Base-by-base conservation (phyloP, 2,329 filamentous ascomycete genomes). In the Fusarium agapanthi region DNA sequence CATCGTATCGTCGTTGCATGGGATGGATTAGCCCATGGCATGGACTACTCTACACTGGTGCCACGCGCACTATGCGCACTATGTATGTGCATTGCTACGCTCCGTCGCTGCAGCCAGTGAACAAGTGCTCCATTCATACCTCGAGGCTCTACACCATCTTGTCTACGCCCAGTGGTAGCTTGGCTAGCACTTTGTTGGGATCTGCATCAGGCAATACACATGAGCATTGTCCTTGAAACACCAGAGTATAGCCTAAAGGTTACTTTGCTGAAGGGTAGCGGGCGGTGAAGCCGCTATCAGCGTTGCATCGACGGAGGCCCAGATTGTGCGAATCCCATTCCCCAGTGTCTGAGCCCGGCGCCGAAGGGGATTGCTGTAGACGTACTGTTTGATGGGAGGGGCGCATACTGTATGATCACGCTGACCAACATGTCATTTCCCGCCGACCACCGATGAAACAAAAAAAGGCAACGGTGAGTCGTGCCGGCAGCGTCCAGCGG, bases 351-450 rank as follows among this genome's bases (percentile, higher is more conserved):
- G 58, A 69, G 65, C 57, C 61, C 44, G 59, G 66, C 54, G 65
- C 44, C 47, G 35, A n/a, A 34, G 28, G 26, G 18, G 32, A 47
- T 40, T 50, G 44, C 48, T 44, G 35, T 40, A 40, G 55, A n/a
- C 7, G 30, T 48, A 74, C 75, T 38, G 75, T 75, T 44, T 34
- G 15, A 11, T 0, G 6, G 4, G 13, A 54, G 53, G 32, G 66
- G 65, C 37, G 57, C 68, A 54, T 44, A 77, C 75, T 43, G 75
- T 75, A 61, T 69, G 74, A 62, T 76, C 75, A 77, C 75, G 75
- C 66, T 75, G 77, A 66, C 67, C 61, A 76, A 69, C 62, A 72
- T 71, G 67, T 75, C 73, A 76, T 77, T 77, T 76, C 75, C 75
- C 69, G 59, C 64, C 66, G 63, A 69, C 73, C 68, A 72, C 57